Evolutionary conservation across 345 rosid species (phyloP), one percentile per base, ranked within the genome.

Genomic region (Aethionema arabicum): DNA sequence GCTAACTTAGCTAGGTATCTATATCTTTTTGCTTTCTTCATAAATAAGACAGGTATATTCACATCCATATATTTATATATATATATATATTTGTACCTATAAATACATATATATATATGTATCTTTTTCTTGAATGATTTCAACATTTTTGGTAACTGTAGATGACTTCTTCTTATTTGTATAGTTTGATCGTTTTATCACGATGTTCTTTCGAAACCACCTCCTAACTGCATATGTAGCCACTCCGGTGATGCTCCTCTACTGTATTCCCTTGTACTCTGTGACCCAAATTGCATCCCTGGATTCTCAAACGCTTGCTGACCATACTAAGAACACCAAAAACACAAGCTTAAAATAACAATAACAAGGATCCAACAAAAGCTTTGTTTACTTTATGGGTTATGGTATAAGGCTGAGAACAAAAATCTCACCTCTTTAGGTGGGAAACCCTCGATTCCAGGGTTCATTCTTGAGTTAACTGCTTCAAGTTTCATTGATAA

Each of bases 401-500:
- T 21, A 21, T 21, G 27, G 27, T n/a, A n/a, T n/a, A n/a, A n/a
- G n/a, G n/a, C n/a, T n/a, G n/a, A n/a, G n/a, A n/a, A n/a, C n/a
- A n/a, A n/a, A n/a, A n/a, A n/a, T n/a, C 82, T 75, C 66, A 77
- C 90, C 69, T 85, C 91, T 82, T 85, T 87, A 1, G 83, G 62
- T 76, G 89, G 86, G 62, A 88, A 88, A 57, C 63, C 85, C 50
- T 88, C 95, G 0, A 83, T 79, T 12, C 70, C 79, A 40, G 85
- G 80, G 69, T 30, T 83, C 81, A 82, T 70, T 81, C 87, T 81
- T 33, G 89, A 56, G 67, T 83, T 87, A 37, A 91, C 91, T 11
- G 96, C 85, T 76, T 88, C 96, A 7, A 91, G 98, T 78, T 91
- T 91, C 96, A 88, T 85, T 8, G 96, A 91, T 61, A 91, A 74